phyloP scores from a whole-genome alignment of 108 stramenopile species.

The Parmales sp. region DNA sequence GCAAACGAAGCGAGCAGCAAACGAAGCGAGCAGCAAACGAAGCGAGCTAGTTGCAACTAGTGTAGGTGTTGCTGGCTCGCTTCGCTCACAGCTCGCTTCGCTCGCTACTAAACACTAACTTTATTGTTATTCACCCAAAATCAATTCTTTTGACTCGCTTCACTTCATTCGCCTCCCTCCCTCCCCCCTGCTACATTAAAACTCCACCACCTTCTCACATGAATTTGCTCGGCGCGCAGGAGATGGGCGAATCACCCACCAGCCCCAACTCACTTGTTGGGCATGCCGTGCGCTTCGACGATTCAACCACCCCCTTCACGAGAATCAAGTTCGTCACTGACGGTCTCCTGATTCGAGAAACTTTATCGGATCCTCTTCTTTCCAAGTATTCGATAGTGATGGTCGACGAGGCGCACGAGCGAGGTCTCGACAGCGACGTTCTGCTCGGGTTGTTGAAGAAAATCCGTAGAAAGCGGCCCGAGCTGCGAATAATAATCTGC shows the following conservation, averaged over 20 bases:
- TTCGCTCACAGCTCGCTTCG: too few species aligned
- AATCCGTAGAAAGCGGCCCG: slow-evolving; percentile 56
- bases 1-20: too few species aligned
- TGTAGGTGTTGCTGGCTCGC: too few species aligned
- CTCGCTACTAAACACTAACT: neutral
- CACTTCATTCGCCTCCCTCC: neutral
- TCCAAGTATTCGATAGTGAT: slow-evolving; percentile 82
- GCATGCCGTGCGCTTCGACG: slow-evolving; percentile 68
- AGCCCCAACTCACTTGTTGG: slow-evolving; percentile 44
- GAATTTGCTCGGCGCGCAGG: too few species aligned
- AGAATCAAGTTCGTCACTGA: slow-evolving; percentile 75
- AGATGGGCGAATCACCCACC: too few species aligned
- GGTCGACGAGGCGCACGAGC: slow-evolving; percentile 93
- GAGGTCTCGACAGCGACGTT: slow-evolving; percentile 76
- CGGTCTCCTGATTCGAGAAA: slow-evolving; percentile 80
- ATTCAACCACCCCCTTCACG: slow-evolving; percentile 41
- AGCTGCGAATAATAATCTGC: slow-evolving; percentile 82
- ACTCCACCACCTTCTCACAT: too few species aligned
- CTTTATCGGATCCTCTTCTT: slow-evolving; percentile 76
- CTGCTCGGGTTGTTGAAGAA: slow-evolving; percentile 79
- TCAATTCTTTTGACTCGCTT: neutral
- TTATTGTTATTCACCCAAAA: neutral
- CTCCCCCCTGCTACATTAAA: too few species aligned
- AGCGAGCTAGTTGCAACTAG: too few species aligned
- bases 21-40: too few species aligned